Base-by-base conservation (phyloP, 345 rosid species). In the Geranium rotundifolium region DNA sequence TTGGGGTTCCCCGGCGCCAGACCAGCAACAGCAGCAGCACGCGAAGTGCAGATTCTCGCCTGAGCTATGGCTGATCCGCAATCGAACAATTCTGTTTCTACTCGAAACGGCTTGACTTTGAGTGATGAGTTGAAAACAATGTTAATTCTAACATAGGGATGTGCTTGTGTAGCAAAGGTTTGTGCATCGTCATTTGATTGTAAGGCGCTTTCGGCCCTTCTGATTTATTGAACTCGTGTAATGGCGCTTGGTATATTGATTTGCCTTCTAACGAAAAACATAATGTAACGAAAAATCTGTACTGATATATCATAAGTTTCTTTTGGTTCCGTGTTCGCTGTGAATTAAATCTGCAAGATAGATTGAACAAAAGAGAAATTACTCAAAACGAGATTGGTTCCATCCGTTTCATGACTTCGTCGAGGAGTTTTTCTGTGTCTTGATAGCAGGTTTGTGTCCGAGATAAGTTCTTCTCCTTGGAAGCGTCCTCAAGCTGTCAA, bases 1-100 rank as follows among this genome's bases (percentile, higher is more conserved):
- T 95, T 61, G 99, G 99, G 61, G 82, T 85, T 57, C 96, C 99
- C 6, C 77, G 99, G 12, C 90, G 99, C 10, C 90, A 88, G 60
- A 80, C 81, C 58, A 75, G 69, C 68, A 62, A 88, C 59, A 80
- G 78, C 59, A 80, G 78, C 58, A 74, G 69, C 67, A 62, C 71
- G 19, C 73, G 81, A 49, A 68, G 75, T 29, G 59, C 76, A 20
- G 98, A 89, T 29, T 75, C 80, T 64, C 95, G 96, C 37, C 72
- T 90, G 78, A 93, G 95, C 74, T 82, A 76, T 19, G 92, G 96
- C 55, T 89, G 75, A 79, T 71, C 8, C 55, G 10, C 4, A 5
- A 17, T 65, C n/a, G 39, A 57, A n/a, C 49, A 49, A 5, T 29
- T 23, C 29, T 2, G 34, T 18, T 41, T 39, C 19, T 56, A 19